Percentiles rank a stretch among this genome's conserved stretches.
These are phyloP conservation scores for Hortiboletus campestris DNA, from an alignment of 768 basidiomycete genomes.

Conservation along the genomic window DNA sequence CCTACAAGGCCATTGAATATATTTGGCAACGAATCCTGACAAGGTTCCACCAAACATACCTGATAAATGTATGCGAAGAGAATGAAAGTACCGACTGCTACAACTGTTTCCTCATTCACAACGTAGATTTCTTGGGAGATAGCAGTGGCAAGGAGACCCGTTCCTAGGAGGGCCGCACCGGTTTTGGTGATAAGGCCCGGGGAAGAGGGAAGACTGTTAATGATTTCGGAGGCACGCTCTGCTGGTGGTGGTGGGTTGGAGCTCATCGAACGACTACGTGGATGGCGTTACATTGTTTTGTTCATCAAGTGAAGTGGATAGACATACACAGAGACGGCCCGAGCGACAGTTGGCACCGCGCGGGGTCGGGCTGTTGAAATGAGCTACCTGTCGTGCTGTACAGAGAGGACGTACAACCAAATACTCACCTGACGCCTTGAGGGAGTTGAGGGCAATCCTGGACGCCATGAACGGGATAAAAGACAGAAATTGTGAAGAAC, in stretches of 20 bases:
- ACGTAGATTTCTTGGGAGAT: constrained; percentile 98
- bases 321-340: constrained; percentile 48
- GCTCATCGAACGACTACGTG: constrained; percentile 62
- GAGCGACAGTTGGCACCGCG: constrained; percentile 46
- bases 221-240: constrained; percentile 86
- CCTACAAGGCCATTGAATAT: constrained; percentile 40
- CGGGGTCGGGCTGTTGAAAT: constrained; percentile 51
- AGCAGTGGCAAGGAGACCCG: constrained; percentile 84
- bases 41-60: constrained; percentile 41
- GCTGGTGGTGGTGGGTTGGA: constrained; percentile 69
- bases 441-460: constrained; percentile 64
- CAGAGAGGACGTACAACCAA: neutral
- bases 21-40: neutral
- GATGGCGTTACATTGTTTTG: constrained; percentile 5
- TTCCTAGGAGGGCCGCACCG: constrained; percentile 86
- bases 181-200: constrained; percentile 93
- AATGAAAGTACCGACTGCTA: constrained; percentile 80
- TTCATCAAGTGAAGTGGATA: constrained; percentile 3
- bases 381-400: neutral
- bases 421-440: constrained; percentile 57
- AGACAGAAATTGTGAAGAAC: constrained; percentile 7
- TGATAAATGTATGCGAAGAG: constrained; percentile 81
- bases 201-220: constrained; percentile 83
- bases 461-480: constrained; percentile 51
- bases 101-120: constrained; percentile 92